Conservation (phyloP, 1,139 yeast genomes). For the Lodderomyces parapsilosis region DNA sequence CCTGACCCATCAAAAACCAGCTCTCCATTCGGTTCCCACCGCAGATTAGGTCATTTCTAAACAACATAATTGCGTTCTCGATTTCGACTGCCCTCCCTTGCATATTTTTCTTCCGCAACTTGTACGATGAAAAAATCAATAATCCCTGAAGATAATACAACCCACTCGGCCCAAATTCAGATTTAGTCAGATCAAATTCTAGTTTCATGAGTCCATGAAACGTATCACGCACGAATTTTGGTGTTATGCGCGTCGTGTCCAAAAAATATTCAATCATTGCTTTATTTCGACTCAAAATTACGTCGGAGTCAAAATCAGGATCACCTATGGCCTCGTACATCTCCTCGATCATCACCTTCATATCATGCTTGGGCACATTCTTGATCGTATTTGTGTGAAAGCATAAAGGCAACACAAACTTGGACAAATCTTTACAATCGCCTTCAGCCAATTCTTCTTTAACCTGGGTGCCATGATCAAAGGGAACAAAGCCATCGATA, state of each 20-base stretch:
- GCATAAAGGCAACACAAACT: constrained; percentile 62
- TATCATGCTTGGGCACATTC: constrained; percentile 59
- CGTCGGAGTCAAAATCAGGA: constrained; percentile 45
- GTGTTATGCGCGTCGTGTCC: constrained; percentile 45
- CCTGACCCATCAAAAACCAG: constrained; percentile 84
- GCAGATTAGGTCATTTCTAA: constrained; percentile 65
- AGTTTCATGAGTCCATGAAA: constrained; percentile 55
- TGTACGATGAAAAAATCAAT: constrained; percentile 62
- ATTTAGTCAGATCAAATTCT: constrained; percentile 13
- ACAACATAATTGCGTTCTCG: constrained; percentile 66
- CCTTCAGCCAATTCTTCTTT: constrained; percentile 29
- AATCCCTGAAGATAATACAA: constrained; percentile 74
- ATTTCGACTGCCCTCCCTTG: constrained; percentile 82
- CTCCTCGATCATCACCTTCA: constrained; percentile 69
- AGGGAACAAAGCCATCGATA: constrained; percentile 56
- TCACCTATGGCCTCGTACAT: constrained; percentile 74
- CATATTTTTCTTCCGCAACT: constrained; percentile 66
- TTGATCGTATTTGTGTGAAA: constrained; percentile 60
- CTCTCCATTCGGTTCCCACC: constrained; percentile 73
- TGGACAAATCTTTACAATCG: constrained; percentile 59
- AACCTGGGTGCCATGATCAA: constrained; percentile 62
- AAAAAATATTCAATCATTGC: constrained; percentile 51
- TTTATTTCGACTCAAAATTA: constrained; percentile 40
- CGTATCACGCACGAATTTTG: constrained; percentile 51
- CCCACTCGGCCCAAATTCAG: constrained; percentile 41